Evolutionary conservation across 306 rosid genomes (phyloP).

Genomic region (Gastrolobium bilobum): DNA sequence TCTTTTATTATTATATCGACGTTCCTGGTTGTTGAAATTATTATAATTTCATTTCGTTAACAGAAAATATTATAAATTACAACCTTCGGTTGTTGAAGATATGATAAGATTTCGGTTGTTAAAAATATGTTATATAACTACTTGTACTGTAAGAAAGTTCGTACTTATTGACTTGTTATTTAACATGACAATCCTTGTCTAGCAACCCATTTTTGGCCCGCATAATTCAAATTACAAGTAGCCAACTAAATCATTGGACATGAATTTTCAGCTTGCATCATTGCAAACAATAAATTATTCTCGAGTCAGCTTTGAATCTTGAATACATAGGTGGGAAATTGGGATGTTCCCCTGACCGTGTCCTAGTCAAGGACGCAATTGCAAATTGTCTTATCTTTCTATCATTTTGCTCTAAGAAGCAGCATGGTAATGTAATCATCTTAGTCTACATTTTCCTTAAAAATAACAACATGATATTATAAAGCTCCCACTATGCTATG

Average conservation of each 20-base stretch:
- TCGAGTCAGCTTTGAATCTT: slow-evolving; percentile 30
- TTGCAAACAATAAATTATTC: slow-evolving; percentile 26
- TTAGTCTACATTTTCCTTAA: background rate
- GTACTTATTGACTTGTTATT: slow-evolving; percentile 13
- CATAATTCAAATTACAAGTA: background rate
- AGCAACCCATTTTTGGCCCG: background rate
- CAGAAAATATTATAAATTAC: background rate
- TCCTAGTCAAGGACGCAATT: slow-evolving; percentile 38
- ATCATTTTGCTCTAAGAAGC: slow-evolving; percentile 38
- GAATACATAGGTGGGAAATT: slow-evolving; percentile 6
- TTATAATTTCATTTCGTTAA: background rate
- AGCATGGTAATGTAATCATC: slow-evolving; percentile 12
- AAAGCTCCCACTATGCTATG: too few species aligned
- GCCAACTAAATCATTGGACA: slow-evolving; percentile 25
- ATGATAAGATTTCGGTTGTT: slow-evolving; percentile 10
- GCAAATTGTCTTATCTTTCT: slow-evolving; percentile 29
- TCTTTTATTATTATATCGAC: too few species aligned
- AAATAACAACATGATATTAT: too few species aligned
- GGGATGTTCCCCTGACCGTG: background rate
- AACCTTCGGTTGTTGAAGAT: background rate
- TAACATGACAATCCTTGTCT: background rate
- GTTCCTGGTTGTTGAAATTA: background rate
- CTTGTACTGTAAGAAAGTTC: background rate
- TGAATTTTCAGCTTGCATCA: slow-evolving; percentile 33
- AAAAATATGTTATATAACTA: background rate